Base-by-base conservation (phyloP, 2,329 filamentous ascomycete species). In the Thielaviopsis euricoi region DNA sequence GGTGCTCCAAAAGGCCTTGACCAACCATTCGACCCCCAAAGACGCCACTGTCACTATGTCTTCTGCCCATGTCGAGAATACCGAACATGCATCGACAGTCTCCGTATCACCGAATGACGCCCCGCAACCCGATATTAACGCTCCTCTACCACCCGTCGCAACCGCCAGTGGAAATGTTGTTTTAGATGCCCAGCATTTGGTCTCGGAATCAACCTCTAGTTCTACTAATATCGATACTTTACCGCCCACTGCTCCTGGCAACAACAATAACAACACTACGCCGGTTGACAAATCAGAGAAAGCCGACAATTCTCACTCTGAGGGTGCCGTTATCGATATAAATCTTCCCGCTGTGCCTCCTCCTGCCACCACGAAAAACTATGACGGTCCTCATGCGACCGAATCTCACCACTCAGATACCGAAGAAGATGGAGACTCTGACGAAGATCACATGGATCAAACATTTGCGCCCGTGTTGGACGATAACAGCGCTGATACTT, bases 401-500 rank as follows among this genome's bases (percentile, higher is more conserved):
- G 22, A 10, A 23, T 48, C 53, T 19, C 19, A 62, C 62, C 55
- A 52, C 52, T 50, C 55, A 26, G 53, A 60, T 50, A 53, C 78
- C 55, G 79, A 81, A 13, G 76, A 77, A 1, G 75, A 83, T 9
- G 81, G 80, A 12, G 82, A 87, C 6, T 86, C 89, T 1, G 81
- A 85, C 1, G 86, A 95, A 56, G 85, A 87, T 61, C 87, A 89
- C 13, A 94, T 96, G 58, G 81, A 87, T 64, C 85, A 85, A 22
- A 87, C 89, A 22, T 75, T 94, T 6, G 86, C 88, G 0, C 85
- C 88, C 0, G 89, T 96, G 65, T 76, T 90, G 67, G 73, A 95
- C 60, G 82, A 82, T 25, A 85, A 85, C 56, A 87, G 89, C 0
- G 93, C 91, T 50, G 93, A 98, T 67, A 86, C 89, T 1, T 98